Conservation (phyloP, 306 rosid genomes). For the Vigna radiata region DNA sequence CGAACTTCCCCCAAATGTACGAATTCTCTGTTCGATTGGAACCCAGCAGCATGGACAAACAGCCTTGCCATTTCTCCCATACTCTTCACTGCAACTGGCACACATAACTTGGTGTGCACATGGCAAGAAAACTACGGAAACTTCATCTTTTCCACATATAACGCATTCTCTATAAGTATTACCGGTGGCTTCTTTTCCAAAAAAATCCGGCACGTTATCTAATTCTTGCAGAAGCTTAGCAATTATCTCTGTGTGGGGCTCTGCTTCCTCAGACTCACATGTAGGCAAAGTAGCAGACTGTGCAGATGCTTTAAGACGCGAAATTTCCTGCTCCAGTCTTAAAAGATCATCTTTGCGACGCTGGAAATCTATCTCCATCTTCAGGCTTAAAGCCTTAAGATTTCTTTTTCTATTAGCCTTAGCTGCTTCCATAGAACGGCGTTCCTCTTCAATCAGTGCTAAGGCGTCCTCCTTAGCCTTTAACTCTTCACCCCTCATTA, state of each 20-base stretch:
- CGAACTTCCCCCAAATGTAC: conserved; percentile 87
- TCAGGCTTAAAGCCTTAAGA: conserved; percentile 76
- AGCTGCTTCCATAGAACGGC: conserved; percentile 71
- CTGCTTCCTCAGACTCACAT: conserved; percentile 52
- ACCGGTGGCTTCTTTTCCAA: conserved; percentile 63
- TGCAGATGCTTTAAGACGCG: conserved; percentile 64
- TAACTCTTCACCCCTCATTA: conserved; percentile 72
- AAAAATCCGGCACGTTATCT: conserved; percentile 61
- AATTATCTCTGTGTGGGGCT: conserved; percentile 76
- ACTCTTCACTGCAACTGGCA: conserved; percentile 72
- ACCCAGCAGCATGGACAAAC: conserved; percentile 85
- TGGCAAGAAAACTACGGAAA: conserved; percentile 88
- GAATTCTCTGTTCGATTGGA: conserved; percentile 79
- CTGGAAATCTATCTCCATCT: conserved; percentile 90
- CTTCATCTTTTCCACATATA: conserved; percentile 77
- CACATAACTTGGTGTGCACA: conserved; percentile 96
- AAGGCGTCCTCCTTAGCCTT: conserved; percentile 79
- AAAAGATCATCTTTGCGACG: conserved; percentile 90
- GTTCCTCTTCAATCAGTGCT: conserved; percentile 68
- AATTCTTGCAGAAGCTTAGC: conserved; percentile 78
- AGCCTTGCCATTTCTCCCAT: conserved; percentile 69
- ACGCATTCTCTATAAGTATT: conserved; percentile 70
- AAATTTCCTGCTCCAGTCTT: conserved; percentile 86
- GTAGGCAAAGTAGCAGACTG: conserved; percentile 54
- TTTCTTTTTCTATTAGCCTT: conserved; percentile 72